Base-by-base conservation (phyloP, 2,329 filamentous ascomycete species). In the Cladosporium velox region DNA sequence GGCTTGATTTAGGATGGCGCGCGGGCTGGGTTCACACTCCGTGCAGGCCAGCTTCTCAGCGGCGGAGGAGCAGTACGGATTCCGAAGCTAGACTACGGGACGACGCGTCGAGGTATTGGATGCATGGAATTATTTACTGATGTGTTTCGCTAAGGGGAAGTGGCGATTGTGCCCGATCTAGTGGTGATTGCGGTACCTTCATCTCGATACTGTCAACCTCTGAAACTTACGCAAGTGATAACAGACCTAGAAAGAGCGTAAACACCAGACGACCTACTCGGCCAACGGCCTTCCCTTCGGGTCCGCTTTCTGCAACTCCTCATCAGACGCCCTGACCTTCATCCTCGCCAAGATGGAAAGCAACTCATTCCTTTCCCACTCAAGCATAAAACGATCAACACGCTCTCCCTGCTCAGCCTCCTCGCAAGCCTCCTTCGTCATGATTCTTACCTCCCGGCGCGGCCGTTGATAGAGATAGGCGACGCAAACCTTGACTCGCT, bases 361-460 rank as follows among this genome's bases (percentile, higher is more conserved):
- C 15, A 61, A 28, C 30, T 61, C 59, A 24, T 49, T 11, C 10
- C 21, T 51, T n/a, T 51, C 59, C 59, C 59, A 61, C 28, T 51
- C 59, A 14, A 61, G 41, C n/a, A 21, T 34, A 5, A 34, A 30
- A 5, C 52, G 7, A 11, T 24, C 26, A 24, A 28, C 11, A 6
- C 26, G 47, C 28, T 61, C 41, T 49, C 11, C 38, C 8, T 51
- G 3, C 15, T 18, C n/a, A 21, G 18, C 41, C 10, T 55, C 14
- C 3, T 55, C 8, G 11, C 11, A 32, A 24, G 38, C 59, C 26
- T 32, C 14, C 11, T 28, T 26, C 11, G 59, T 61, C 38, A 61
- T 34, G 4, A 61, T 34, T 4, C 59, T 2, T 1, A 61, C 52
- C 26, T 55, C 52, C 0, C 21, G 26, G 18, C 41, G 38, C 15